Conservation (phyloP, 2,329 filamentous ascomycete genomes). For the Colletotrichum sp. region DNA sequence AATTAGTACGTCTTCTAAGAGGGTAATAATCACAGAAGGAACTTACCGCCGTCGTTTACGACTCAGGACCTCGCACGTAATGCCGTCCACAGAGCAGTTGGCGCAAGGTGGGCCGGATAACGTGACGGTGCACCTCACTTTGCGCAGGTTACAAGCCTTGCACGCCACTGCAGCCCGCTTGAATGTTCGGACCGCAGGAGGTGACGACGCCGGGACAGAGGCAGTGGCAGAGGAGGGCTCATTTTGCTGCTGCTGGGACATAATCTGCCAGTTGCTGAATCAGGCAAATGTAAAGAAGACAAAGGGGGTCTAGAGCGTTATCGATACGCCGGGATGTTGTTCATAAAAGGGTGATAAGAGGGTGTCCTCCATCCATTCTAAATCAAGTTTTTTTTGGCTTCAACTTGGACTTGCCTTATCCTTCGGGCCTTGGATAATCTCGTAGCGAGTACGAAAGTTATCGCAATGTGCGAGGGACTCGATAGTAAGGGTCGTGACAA, state of each 20-base stretch:
- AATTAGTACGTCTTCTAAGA: not conserved
- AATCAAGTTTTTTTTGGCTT: not conserved
- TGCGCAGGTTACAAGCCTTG: constrained; percentile 25
- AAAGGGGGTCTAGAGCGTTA: not conserved
- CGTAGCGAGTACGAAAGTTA: not conserved
- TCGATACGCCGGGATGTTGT: not conserved
- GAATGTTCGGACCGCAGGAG: not conserved
- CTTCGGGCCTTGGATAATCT: not conserved
- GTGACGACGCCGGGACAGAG: not conserved
- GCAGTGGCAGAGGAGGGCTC: not conserved
- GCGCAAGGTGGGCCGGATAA: constrained; percentile 25
- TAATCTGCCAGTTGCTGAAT: not conserved
- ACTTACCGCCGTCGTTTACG: constrained; percentile 12
- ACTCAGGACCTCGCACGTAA: constrained; percentile 20
- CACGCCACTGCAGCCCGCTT: constrained; percentile 22
- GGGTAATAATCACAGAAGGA: not conserved
- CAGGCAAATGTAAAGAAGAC: not conserved
- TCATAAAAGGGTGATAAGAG: not conserved
- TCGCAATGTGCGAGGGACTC: not conserved
- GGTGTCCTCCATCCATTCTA: not conserved
- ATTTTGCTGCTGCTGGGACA: not conserved
- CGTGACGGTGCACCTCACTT: constrained; percentile 27
- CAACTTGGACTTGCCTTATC: not conserved
- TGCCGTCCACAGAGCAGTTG: constrained; percentile 25
- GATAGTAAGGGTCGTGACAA: not conserved